These are phyloP conservation scores for Taxillus chinensis DNA, from an alignment of 164 flowering plant genomes.

Conservation along the genomic window DNA sequence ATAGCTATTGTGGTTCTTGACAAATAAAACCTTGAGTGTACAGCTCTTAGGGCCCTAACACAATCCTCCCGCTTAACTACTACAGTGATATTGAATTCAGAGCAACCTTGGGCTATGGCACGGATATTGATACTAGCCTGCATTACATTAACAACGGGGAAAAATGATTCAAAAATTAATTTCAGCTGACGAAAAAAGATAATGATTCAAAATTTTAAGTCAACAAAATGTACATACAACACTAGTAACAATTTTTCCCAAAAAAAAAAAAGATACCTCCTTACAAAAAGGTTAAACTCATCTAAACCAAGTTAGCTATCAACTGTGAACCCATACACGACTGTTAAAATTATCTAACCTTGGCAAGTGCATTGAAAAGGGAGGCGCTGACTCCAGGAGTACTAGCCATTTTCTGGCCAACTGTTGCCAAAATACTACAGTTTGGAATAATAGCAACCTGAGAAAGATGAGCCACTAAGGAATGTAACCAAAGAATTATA, in stretches of 20 bases:
- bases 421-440: constrained; percentile 93
- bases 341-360: constrained; percentile 32
- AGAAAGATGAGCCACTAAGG: constrained; percentile 4
- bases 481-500: neutral
- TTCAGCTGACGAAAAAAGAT: no score
- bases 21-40: constrained; percentile 84
- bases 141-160: constrained; percentile 10
- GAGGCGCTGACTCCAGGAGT: constrained; percentile 98
- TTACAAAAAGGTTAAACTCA: no score
- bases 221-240: no score
- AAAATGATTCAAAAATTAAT: neutral
- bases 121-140: constrained; percentile 91
- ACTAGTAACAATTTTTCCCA: no score
- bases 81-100: constrained; percentile 90
- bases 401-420: constrained; percentile 98
- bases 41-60: constrained; percentile 78
- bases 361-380: constrained; percentile 89
- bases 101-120: constrained; percentile 98
- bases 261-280: no score
- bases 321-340: no score
- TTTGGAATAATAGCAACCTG: constrained; percentile 79
- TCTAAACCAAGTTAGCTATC: no score
- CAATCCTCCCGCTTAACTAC: constrained; percentile 91
- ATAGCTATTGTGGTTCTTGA: constrained; percentile 86
- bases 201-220: no score